Evolutionary conservation across 192 early-diverging fungal genomes (phyloP), one percentile per base, ranked within the genome.

Genomic region (Backusella morwellensis): DNA sequence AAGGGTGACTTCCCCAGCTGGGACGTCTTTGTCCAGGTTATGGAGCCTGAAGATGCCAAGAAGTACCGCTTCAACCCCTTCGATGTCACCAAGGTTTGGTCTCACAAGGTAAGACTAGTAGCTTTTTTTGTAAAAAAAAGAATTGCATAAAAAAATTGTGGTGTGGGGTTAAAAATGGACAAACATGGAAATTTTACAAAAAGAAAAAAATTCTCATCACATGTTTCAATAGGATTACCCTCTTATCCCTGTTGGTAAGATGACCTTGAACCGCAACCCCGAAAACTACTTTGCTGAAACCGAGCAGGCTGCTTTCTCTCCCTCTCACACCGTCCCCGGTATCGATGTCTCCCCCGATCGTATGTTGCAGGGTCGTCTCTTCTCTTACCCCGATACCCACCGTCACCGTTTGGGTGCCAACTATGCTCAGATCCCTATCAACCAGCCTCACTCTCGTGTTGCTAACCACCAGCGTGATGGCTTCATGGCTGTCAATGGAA

Each of bases 221-320:
- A 67, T 68, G 42, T n/a, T 69, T 59, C 23, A 59, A 68, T 73
- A 81, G 84, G 86, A 93, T 69, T 91, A 90, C 73, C 92, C 93
- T 35, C 86, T 96, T 74, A 87, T 90, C 11, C 88, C 90, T 73
- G 89, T 95, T 26, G 95, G 94, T 54, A 91, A 88, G 67, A 86
- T 96, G 86, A 87, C 90, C 14, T 82, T 96, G 80, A 88, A 96
- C 87, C 88, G 91, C 77, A 94, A 94, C 87, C 92, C 92, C 0
- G 89, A 91, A 75, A 93, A 96, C 85, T 95, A 93, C 87, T 94
- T 94, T 87, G 90, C 93, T 73, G 93, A 96, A 80, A 90, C 90
- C 52, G 95, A 96, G 82, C 95, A 96, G 82, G 86, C 86, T 14
- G 93, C 93, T 2, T 94, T 96, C 86, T 89, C 86, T 70, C 93